Evolutionary conservation across 768 basidiomycete species (phyloP).

Genomic region (Termitomyces sp.): DNA sequence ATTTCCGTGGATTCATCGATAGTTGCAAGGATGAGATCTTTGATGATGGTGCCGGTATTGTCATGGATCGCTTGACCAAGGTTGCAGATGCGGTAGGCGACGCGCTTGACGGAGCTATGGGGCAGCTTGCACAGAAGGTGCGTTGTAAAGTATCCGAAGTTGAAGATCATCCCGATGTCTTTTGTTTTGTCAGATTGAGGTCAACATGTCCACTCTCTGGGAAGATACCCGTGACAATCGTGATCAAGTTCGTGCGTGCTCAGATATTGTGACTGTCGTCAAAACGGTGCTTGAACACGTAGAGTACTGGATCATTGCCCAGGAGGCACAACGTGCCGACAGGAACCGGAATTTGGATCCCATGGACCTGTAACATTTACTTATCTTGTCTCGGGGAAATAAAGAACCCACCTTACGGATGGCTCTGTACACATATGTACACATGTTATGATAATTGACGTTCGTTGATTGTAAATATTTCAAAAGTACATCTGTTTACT

Average conservation of each 20-base stretch:
- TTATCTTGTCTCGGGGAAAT: neutral
- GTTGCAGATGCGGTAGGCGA: constrained; percentile 47
- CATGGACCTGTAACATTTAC: constrained; percentile 2
- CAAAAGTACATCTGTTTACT: neutral
- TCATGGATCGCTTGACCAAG: constrained; percentile 39
- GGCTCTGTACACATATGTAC: no score
- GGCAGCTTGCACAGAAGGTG: constrained; percentile 52
- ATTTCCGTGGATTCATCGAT: constrained; percentile 41
- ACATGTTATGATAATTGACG: no score
- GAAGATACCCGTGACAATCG: constrained; percentile 47
- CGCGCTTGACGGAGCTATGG: constrained; percentile 39
- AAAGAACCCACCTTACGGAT: neutral
- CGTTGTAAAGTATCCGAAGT: neutral
- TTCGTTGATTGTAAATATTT: neutral
- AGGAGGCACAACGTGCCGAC: constrained; percentile 19
- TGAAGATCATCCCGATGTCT: constrained; percentile 6
- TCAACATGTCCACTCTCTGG: constrained; percentile 56
- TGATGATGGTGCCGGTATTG: constrained; percentile 42
- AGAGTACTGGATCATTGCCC: constrained; percentile 37
- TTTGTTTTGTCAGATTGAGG: constrained; percentile 33
- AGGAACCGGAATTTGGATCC: constrained; percentile 4
- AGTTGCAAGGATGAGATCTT: constrained; percentile 45
- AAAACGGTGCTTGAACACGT: constrained; percentile 36
- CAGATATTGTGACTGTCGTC: constrained; percentile 32
- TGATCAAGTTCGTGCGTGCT: constrained; percentile 33